These are phyloP conservation scores for Dactylorhiza incarnata DNA, from an alignment of 106 monocot species.

Conservation along the genomic window DNA sequence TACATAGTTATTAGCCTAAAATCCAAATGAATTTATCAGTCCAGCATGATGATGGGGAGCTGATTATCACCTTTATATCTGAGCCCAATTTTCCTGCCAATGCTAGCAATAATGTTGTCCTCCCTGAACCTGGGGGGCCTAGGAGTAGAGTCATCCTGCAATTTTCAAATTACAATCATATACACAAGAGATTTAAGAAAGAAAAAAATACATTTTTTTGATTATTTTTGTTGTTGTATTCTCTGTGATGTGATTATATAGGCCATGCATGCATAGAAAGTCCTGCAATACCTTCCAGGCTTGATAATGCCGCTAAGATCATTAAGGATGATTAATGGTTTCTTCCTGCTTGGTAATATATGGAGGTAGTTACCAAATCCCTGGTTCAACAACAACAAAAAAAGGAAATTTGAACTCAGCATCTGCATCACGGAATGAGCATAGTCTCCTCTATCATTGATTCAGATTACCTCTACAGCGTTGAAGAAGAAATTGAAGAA, in stretches of 20 bases:
- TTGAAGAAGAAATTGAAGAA: conserved; percentile 36
- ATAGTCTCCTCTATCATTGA: background rate
- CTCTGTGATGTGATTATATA: background rate
- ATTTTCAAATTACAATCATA: background rate
- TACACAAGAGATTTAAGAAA: too few relatives aligned
- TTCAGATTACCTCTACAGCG: conserved; percentile 28
- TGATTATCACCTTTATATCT: background rate
- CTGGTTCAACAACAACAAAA: background rate
- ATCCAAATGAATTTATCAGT: too few relatives aligned
- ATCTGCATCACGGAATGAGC: background rate
- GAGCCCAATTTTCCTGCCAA: conserved; percentile 2
- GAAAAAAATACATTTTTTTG: background rate
- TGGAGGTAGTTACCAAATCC: conserved; percentile 11
- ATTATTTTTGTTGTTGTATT: background rate
- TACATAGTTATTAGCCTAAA: too few relatives aligned
- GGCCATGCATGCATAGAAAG: background rate
- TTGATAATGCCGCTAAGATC: conserved; percentile 29
- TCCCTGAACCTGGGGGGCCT: conserved; percentile 2
- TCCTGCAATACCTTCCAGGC: conserved; percentile 16
- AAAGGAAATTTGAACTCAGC: background rate
- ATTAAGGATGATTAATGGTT: conserved; percentile 8
- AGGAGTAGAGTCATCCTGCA: background rate
- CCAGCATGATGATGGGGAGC: background rate
- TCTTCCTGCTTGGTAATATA: conserved; percentile 18
- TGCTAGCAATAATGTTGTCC: conserved; percentile 3